Base-by-base conservation (phyloP, 1,139 yeast genomes). In the Yamadazyma taylorii region DNA sequence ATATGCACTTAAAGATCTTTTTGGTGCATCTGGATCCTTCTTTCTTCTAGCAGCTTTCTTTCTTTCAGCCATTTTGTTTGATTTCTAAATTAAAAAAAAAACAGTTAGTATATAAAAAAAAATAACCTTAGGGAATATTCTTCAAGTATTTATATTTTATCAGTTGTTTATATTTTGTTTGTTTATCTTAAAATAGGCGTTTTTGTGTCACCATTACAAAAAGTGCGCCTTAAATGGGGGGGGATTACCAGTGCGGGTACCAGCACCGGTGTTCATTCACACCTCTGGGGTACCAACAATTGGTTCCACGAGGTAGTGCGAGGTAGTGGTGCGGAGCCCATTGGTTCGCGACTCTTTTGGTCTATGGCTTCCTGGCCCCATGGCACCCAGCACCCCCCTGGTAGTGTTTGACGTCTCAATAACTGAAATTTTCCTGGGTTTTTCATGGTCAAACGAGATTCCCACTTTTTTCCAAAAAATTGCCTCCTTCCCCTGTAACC, bases 1-100 rank as follows among this genome's bases (percentile, higher is more conserved):
- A 81, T 92, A 92, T 39, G 97, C 97, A 46, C 97, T 88, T 62
- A 92, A 75, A 26, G 97, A 88, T 69, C 97, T 85, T 87, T 92
- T 92, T 65, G 98, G 98, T 50, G 98, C 98, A 69, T 90, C 90
- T 73, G 97, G 97, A 70, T 92, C 97, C 75, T 71, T 71, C 75
- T 71, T 71, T 63, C 70, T 71, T 69, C 77, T 71, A 46, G 72
- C 58, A 43, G 72, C 51, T 56, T 68, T 71, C 60, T 69, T 71
- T 57, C 66, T 71, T 59, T 70, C 76, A 33, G 58, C 55, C 53
- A 52, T 51, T 39, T 34, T 45, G 13, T 10, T 35, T 22, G 12
- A 24, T 15, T 33, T 19, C 21, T 19, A 19, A 19, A 19, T 19
- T n/a, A n/a, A 26, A 28, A 17, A 23, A 9, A 31, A 30, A 26